Conservation (phyloP, 2,329 filamentous ascomycete species). For the Aspergillus proliferans region DNA sequence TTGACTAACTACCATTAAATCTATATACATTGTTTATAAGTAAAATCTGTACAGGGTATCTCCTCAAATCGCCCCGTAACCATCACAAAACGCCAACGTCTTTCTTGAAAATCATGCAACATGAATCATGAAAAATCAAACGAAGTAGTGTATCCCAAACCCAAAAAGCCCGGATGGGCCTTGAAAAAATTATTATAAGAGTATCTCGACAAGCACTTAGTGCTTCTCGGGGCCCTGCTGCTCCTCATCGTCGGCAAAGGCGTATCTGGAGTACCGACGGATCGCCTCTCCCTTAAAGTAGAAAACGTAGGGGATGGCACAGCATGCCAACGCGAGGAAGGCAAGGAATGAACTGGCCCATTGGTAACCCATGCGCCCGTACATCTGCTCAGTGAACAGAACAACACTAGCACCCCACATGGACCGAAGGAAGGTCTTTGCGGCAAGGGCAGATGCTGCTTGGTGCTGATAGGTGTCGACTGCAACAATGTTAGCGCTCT, state of each 20-base stretch:
- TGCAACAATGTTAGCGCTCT: conserved; percentile 12
- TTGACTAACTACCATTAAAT: too few relatives aligned
- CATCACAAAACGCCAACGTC: too few relatives aligned
- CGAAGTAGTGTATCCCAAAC: too few relatives aligned
- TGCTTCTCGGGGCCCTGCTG: conserved; percentile 10
- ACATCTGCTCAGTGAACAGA: conserved; percentile 79
- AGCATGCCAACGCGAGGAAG: conserved; percentile 71
- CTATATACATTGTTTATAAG: too few relatives aligned
- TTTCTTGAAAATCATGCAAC: too few relatives aligned
- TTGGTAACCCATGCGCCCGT: conserved; percentile 62
- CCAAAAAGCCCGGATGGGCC: background rate
- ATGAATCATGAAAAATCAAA: too few relatives aligned
- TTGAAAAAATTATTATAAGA: too few relatives aligned
- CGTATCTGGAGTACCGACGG: conserved; percentile 62
- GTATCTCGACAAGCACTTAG: background rate
- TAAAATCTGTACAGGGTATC: too few relatives aligned
- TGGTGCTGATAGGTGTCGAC: conserved; percentile 65
- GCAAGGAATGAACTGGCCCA: conserved; percentile 70
- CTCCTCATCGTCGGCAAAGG: conserved; percentile 57
- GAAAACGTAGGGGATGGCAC: conserved; percentile 75
- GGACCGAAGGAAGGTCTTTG: conserved; percentile 71
- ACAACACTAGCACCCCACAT: conserved; percentile 76
- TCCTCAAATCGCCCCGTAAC: too few relatives aligned
- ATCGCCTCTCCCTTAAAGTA: conserved; percentile 71
- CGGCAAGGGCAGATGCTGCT: conserved; percentile 72